Evolutionary conservation across 768 basidiomycete species (phyloP).

Genomic region (Chalciporus pseudorubinellus): DNA sequence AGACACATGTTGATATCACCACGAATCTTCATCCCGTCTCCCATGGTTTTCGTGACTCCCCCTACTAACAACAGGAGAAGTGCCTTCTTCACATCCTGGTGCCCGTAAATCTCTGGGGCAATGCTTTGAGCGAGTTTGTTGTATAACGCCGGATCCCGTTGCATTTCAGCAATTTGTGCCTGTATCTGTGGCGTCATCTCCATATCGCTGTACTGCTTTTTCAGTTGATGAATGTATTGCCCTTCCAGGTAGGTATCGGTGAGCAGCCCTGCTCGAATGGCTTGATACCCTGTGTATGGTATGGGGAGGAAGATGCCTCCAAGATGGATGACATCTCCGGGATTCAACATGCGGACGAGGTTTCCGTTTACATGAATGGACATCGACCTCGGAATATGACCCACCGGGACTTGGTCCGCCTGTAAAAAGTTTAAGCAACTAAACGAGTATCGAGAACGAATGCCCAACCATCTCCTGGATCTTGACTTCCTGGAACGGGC

Average conservation of each 20-base stretch:
- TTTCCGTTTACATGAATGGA: constrained; percentile 91
- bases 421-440: constrained; percentile 30
- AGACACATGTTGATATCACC: constrained; percentile 97
- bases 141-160: constrained; percentile 78
- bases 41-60: constrained; percentile 92
- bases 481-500: constrained; percentile 97
- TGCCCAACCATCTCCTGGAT: constrained; percentile 92
- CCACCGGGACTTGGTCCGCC: constrained; percentile 99
- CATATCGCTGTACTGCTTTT: constrained; percentile 97
- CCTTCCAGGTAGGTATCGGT: constrained; percentile 96
- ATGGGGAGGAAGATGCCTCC: constrained; percentile 98
- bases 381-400: constrained; percentile 98
- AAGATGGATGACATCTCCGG: constrained; percentile 92
- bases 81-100: constrained; percentile 96
- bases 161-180: constrained; percentile 62
- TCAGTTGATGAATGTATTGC: constrained; percentile 89
- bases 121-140: constrained; percentile 88
- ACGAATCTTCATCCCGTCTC: constrained; percentile 98
- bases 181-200: constrained; percentile 85
- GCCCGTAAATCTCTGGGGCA: constrained; percentile 98
- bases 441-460: not conserved
- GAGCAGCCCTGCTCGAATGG: constrained; percentile 91
- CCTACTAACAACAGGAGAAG: constrained; percentile 89
- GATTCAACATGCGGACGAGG: constrained; percentile 87
- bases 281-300: constrained; percentile 97